A percentile compares a stretch with the other conserved stretches of the same genome.
These are phyloP conservation scores for Mycena galericulata DNA, from an alignment of 768 basidiomycete genomes.

Conservation along the genomic window DNA sequence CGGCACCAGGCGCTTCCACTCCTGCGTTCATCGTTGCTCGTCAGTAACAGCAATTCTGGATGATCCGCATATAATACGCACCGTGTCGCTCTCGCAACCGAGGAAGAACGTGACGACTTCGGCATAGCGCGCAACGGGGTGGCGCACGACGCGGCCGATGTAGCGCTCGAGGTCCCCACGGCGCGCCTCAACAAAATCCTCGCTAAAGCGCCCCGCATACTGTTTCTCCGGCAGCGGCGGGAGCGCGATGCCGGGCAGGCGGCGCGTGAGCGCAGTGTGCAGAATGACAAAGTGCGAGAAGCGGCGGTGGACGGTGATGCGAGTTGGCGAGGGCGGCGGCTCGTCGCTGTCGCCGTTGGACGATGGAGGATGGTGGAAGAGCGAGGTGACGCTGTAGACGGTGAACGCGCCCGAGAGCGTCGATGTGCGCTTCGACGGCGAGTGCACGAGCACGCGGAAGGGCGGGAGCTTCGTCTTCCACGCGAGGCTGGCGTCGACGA, in stretches of 20 bases:
- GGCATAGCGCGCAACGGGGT: slow-evolving; percentile 82
- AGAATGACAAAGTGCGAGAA: slow-evolving; percentile 89
- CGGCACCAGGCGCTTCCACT: slow-evolving; percentile 76
- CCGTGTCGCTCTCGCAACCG: slow-evolving; percentile 78
- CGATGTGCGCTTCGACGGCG: slow-evolving; percentile 80
- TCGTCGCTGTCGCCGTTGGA: slow-evolving; percentile 31
- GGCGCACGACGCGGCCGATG: slow-evolving; percentile 73
- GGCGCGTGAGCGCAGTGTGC: slow-evolving; percentile 74
- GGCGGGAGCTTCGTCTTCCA: slow-evolving; percentile 82
- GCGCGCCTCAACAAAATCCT: slow-evolving; percentile 86
- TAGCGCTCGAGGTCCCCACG: slow-evolving; percentile 87
- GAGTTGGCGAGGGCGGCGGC: slow-evolving; percentile 53
- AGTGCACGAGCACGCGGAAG: slow-evolving; percentile 83
- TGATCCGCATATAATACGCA: slow-evolving; percentile 55
- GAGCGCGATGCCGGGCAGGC: slow-evolving; percentile 81
- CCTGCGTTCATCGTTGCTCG: slow-evolving; percentile 56
- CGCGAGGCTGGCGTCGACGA: slow-evolving; percentile 73
- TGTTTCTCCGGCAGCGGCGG: slow-evolving; percentile 90
- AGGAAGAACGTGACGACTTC: slow-evolving; percentile 87
- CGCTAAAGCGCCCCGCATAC: slow-evolving; percentile 83
- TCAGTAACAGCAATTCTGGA: slow-evolving; percentile 18
- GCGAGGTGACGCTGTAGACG: slow-evolving; percentile 79
- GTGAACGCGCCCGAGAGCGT: slow-evolving; percentile 79
- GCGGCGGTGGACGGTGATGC: slow-evolving; percentile 82
- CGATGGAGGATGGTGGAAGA: slow-evolving; percentile 62